Conservation (phyloP, 768 basidiomycete species). For the Kondoa subrosea region DNA sequence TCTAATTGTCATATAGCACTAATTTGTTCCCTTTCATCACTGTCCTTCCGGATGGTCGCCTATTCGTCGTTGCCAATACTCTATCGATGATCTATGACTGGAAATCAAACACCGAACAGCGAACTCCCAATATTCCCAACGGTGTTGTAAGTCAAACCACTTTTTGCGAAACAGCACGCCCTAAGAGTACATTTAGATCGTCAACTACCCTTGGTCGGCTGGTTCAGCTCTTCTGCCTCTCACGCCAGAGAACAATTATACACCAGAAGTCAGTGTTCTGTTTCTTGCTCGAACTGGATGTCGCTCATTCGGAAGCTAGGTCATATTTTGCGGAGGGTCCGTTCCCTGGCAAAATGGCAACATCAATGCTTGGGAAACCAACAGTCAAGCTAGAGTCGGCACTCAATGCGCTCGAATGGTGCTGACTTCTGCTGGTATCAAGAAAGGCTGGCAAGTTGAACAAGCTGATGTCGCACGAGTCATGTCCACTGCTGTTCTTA, state of each 20-base stretch:
- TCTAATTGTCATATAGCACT: not conserved
- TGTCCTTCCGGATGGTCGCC: constrained; percentile 40
- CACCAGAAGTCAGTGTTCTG: constrained; percentile 50
- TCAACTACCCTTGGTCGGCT: constrained; percentile 67
- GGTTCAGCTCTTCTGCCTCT: constrained; percentile 79
- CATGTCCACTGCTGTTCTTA: constrained; percentile 37
- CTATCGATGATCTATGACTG: constrained; percentile 41
- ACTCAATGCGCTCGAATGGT: constrained; percentile 35
- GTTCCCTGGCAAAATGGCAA: constrained; percentile 11
- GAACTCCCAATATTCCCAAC: constrained; percentile 34
- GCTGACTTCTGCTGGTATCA: constrained; percentile 29
- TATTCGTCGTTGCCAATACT: constrained; percentile 31
- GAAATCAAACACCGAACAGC: constrained; percentile 32
- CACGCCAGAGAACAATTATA: constrained; percentile 75
- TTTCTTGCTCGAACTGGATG: no score
- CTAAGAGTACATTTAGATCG: constrained; percentile 34
- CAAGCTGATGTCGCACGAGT: constrained; percentile 34
- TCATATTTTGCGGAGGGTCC: constrained; percentile 71
- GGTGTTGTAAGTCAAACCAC: constrained; percentile 31
- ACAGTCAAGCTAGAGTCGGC: constrained; percentile 1
- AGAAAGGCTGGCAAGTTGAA: constrained; percentile 32
- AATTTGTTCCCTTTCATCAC: constrained; percentile 66
- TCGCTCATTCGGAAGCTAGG: no score
- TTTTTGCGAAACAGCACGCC: not conserved
- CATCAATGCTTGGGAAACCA: constrained; percentile 12